phyloP scores from a whole-genome alignment of 352 stramenopile species.

The Pythium phragmiticola region DNA sequence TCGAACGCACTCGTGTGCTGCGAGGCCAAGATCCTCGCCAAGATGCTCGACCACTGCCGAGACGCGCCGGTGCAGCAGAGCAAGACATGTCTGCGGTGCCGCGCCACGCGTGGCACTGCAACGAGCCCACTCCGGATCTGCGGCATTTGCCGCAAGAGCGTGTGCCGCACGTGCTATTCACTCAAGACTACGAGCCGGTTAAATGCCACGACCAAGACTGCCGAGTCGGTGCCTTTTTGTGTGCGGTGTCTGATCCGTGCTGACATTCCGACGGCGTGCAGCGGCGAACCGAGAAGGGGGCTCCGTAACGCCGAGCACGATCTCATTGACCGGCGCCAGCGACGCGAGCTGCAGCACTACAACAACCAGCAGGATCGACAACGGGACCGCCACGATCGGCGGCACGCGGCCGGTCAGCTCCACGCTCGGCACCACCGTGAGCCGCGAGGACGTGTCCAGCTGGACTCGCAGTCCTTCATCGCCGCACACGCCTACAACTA shows the following conservation, averaged over 20 bases:
- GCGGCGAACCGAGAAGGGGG: not conserved
- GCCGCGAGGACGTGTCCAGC: not conserved
- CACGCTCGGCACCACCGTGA: slow-evolving; percentile 7
- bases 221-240: slow-evolving; percentile 43
- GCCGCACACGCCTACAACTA: slow-evolving; percentile 37
- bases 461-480: not conserved
- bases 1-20: slow-evolving; percentile 34
- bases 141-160: slow-evolving; percentile 40
- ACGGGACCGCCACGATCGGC: not conserved
- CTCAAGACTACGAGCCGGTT: slow-evolving; percentile 36
- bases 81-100: slow-evolving; percentile 47
- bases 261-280: slow-evolving; percentile 15
- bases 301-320: not conserved
- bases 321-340: not conserved
- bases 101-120: slow-evolving; percentile 25
- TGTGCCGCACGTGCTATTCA: slow-evolving; percentile 39
- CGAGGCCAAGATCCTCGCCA: slow-evolving; percentile 40
- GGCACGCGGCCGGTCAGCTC: not conserved
- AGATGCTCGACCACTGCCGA: slow-evolving; percentile 37
- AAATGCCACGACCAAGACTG: slow-evolving; percentile 30
- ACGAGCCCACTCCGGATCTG: slow-evolving; percentile 37
- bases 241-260: slow-evolving; percentile 38
- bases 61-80: slow-evolving; percentile 20
- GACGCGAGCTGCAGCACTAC: slow-evolving; percentile 2
- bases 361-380: not conserved